Evolutionary conservation across 2,329 filamentous ascomycete genomes (phyloP), one percentile per base, ranked within the genome.

Genomic region (Hansfordia pulvinata): DNA sequence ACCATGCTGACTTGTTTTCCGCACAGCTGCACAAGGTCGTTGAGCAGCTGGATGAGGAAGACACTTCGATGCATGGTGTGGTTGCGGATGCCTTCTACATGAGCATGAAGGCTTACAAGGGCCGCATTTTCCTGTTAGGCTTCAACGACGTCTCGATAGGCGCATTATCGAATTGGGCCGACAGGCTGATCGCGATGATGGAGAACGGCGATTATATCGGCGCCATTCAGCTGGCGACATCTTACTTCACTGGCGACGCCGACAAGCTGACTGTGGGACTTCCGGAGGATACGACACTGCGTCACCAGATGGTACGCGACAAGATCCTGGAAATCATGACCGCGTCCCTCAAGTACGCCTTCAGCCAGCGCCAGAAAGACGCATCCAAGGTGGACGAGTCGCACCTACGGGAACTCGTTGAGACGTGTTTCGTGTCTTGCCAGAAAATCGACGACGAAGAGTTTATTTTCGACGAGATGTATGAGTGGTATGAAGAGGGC

Each of bases 21-120:
- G 69, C 71, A 15, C 90, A 96, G 46, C 60, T 98, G 9, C 78
- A 83, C 42, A 68, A 62, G 11, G 66, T 96, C 5, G 83, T 98
- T 13, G 90, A 96, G 49, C 77, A 86, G 33, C 61, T 90, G 11
- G 79, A 94, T 36, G 85, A 93, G 38, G 75, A 86, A 31, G 85
- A 94, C 41, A 63, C 71, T 0, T 82, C 84, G 0, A 80, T 96
- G 75, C 90, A 96, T 52, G 88, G 88, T 3, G 86, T 96, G 7
- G 83, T 96, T 25, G 88, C 88, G 6, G 90, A 98, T 60, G 90
- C 86, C 0, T 98, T 94, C 41, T 88, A 88, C 47, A 96, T 96
- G 84, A 94, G 88, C 51, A 88, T 96, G 53, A 84, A 82, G 43
- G 70, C 84, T 4, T 98, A 96, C 56, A 98, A 96, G 51, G 86